Conservation (phyloP, 441 rosid species). For the Breynia disticha region DNA sequence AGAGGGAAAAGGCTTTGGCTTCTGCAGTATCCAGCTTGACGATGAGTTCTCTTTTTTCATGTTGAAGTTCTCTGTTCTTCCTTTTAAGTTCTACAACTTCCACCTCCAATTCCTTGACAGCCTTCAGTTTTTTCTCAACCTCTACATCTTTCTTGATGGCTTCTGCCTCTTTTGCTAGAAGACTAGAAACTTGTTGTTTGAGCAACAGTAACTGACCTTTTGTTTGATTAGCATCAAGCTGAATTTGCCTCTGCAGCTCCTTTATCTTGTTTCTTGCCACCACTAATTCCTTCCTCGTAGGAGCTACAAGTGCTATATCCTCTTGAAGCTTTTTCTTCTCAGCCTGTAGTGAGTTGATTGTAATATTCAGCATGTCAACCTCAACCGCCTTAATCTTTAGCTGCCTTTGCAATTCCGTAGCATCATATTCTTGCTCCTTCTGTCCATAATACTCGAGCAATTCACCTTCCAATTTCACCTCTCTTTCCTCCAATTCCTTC, state of each 20-base stretch:
- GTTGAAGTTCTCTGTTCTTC: constrained; percentile 85
- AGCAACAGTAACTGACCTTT: constrained; percentile 82
- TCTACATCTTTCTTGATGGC: constrained; percentile 63
- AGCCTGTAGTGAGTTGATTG: constrained; percentile 68
- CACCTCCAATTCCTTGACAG: constrained; percentile 60
- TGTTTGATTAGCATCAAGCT: constrained; percentile 86
- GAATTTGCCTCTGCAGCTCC: constrained; percentile 88
- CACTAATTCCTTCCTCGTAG: constrained; percentile 62
- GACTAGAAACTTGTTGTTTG: constrained; percentile 80
- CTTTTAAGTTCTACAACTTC: constrained; percentile 89
- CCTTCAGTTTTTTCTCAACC: constrained; percentile 65
- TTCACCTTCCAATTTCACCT: constrained; percentile 88
- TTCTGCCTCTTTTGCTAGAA: constrained; percentile 74
- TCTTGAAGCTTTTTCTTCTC: constrained; percentile 90
- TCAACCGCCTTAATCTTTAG: constrained; percentile 89
- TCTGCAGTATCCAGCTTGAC: constrained; percentile 78
- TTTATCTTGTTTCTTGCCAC: constrained; percentile 67
- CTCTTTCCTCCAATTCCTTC: constrained; percentile 83
- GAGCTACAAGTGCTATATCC: constrained; percentile 40
- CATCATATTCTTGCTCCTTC: constrained; percentile 79
- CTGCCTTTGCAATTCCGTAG: constrained; percentile 69
- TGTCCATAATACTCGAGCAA: constrained; percentile 84
- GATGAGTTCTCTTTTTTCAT: constrained; percentile 78
- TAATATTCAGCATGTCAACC: constrained; percentile 80
- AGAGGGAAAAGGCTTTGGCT: constrained; percentile 55